Evolutionary conservation across 495 filamentous ascomycete genomes (phyloP).

Genomic region (Copromyces sp.): DNA sequence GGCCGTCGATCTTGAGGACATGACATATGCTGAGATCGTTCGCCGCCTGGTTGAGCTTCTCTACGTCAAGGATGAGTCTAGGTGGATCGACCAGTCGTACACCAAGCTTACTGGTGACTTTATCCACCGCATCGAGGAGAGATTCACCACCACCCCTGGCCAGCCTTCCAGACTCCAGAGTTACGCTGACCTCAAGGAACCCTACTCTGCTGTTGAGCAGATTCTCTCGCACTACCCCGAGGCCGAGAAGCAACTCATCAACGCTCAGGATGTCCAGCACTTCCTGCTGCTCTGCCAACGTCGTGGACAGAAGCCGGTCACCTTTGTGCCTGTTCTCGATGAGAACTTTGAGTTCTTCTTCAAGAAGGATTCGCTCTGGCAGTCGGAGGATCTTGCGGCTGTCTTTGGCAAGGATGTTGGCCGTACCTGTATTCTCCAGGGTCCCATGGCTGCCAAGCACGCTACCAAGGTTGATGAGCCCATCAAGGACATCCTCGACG

Average conservation of each 20-base stretch:
- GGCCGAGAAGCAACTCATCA: slow-evolving; percentile 83
- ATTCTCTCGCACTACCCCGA: slow-evolving; percentile 78
- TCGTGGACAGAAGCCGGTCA: slow-evolving; percentile 88
- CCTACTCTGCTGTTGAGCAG: slow-evolving; percentile 62
- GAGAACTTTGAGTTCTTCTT: slow-evolving; percentile 97
- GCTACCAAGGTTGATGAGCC: slow-evolving; percentile 83
- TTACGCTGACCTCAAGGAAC: slow-evolving; percentile 77
- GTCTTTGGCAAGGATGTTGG: slow-evolving; percentile 94
- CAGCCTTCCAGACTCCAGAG: slow-evolving; percentile 61
- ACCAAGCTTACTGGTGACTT: slow-evolving; percentile 80
- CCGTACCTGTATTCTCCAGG: slow-evolving; percentile 89
- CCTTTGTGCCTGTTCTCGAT: slow-evolving; percentile 87
- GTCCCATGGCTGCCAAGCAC: slow-evolving; percentile 87
- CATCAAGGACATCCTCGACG: slow-evolving; percentile 83
- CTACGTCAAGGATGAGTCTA: slow-evolving; percentile 85
- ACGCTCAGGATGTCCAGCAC: slow-evolving; percentile 92
- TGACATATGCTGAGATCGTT: slow-evolving; percentile 92
- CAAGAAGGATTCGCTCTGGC: slow-evolving; percentile 99
- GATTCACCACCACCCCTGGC: slow-evolving; percentile 60
- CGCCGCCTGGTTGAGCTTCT: slow-evolving; percentile 92
- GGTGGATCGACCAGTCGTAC: slow-evolving; percentile 89
- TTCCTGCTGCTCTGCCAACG: slow-evolving; percentile 90
- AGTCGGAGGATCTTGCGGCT: slow-evolving; percentile 92
- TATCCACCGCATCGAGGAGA: slow-evolving; percentile 90
- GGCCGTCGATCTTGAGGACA: slow-evolving; percentile 90